Percentiles rank a stretch among this genome's conserved stretches.
Evolutionary conservation across 2,329 filamentous ascomycete genomes (phyloP).

Genomic region (Trichoderma sp.): DNA sequence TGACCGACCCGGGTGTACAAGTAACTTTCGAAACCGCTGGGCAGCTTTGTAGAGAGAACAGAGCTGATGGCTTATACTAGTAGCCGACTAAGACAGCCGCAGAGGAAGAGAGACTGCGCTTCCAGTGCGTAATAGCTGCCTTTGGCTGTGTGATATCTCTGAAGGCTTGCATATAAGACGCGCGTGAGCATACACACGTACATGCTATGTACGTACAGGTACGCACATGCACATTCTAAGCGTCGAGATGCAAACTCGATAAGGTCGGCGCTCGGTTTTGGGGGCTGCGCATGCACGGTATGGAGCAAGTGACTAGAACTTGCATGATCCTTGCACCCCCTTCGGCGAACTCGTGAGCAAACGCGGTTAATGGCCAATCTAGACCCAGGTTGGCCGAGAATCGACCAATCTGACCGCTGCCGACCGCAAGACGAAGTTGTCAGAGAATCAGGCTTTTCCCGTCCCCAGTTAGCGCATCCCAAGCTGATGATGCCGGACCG

Average conservation of each 20-base stretch:
- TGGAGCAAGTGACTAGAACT: not conserved
- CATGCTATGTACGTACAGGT: not conserved
- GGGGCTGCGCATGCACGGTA: constrained; percentile 7
- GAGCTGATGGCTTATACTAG: not conserved
- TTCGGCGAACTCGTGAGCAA: constrained; percentile 22
- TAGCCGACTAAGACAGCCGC: not conserved
- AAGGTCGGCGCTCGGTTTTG: constrained; percentile 1
- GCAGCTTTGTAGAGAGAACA: not conserved
- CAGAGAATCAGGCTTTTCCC: constrained; percentile 1
- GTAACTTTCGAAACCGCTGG: not conserved
- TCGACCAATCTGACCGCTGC: constrained; percentile 23
- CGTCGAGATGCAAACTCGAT: constrained; percentile 13
- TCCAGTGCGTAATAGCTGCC: not conserved
- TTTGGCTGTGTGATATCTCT: constrained; percentile 18
- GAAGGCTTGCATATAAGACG: constrained; percentile 17
- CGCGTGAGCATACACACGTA: constrained; percentile 5
- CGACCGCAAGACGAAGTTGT: constrained; percentile 9
- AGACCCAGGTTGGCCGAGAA: constrained; percentile 23
- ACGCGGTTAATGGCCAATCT: constrained; percentile 14
- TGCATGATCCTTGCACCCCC: constrained; percentile 8
- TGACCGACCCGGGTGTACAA: not conserved
- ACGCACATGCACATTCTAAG: constrained; percentile 6
- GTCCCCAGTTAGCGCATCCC: constrained; percentile 6
- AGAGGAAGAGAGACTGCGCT: not conserved
- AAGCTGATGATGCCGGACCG: constrained; percentile 19